Conservation (phyloP, 2,329 filamentous ascomycete species). For the Colletotrichum neosansevieriae region DNA sequence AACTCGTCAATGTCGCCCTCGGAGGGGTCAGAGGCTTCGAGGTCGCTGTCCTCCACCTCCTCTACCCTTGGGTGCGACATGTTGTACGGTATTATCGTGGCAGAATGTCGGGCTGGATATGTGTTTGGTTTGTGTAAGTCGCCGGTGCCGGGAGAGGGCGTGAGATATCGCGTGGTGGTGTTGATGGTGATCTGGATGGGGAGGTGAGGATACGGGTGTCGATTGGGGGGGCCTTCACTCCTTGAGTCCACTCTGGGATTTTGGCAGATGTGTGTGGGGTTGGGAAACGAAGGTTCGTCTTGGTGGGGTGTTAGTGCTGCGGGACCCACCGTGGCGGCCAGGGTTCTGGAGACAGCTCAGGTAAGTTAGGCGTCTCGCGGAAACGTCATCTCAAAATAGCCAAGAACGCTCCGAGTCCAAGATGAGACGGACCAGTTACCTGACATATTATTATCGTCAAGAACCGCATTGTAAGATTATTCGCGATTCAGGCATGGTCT, state of each 20-base stretch:
- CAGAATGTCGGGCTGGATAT: neutral
- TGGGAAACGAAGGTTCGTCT: constrained; percentile 27
- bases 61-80: constrained; percentile 93
- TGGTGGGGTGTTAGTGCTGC: constrained; percentile 22
- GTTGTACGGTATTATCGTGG: constrained; percentile 5
- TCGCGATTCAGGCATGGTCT: neutral
- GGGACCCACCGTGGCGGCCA: constrained; percentile 16
- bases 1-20: constrained; percentile 84
- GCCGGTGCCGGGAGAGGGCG: constrained; percentile 13
- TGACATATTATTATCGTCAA: too few species aligned
- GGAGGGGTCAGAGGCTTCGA: constrained; percentile 81
- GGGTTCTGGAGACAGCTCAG: constrained; percentile 20
- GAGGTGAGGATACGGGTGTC: constrained; percentile 36
- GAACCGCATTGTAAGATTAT: too few species aligned
- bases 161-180: neutral
- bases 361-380: neutral
- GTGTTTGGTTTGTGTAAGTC: constrained; percentile 18
- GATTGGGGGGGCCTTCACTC: constrained; percentile 31
- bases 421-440: too few species aligned
- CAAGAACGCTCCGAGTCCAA: neutral
- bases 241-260: constrained; percentile 35
- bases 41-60: constrained; percentile 88
- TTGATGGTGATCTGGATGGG: constrained; percentile 14
- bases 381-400: neutral
- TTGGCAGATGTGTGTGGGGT: constrained; percentile 35